These are phyloP conservation scores for Tricholoma matsutake DNA, from an alignment of 768 basidiomycete genomes.

Conservation along the genomic window DNA sequence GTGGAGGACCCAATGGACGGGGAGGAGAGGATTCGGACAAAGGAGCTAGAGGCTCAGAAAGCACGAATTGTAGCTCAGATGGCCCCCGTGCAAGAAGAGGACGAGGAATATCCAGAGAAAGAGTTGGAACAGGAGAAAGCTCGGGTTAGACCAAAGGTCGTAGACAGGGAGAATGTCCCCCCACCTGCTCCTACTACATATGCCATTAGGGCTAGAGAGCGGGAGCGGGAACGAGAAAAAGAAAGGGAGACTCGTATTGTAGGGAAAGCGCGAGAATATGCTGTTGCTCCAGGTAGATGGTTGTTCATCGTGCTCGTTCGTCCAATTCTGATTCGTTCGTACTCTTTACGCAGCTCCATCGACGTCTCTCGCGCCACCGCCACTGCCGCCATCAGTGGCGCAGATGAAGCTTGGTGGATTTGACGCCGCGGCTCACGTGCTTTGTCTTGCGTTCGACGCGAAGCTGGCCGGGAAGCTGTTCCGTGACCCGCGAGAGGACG, in stretches of 20 bases:
- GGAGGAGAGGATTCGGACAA: conserved; percentile 43
- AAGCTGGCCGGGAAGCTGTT: conserved; percentile 62
- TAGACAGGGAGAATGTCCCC: conserved; percentile 32
- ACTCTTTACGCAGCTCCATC: conserved; percentile 5
- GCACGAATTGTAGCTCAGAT: conserved; percentile 93
- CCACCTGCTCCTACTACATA: conserved; percentile 9
- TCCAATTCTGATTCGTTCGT: background rate
- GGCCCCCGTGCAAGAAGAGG: conserved; percentile 60
- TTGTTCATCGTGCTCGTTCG: background rate
- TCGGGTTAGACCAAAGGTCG: conserved; percentile 17
- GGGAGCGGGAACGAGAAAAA: conserved; percentile 12
- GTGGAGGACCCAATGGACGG: conserved; percentile 35
- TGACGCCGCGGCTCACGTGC: conserved; percentile 55
- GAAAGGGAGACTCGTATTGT: conserved; percentile 9
- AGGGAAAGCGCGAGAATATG: conserved; percentile 4
- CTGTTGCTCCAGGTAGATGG: conserved; percentile 5
- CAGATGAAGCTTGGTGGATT: conserved; percentile 47
- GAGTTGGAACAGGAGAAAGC: conserved; percentile 23
- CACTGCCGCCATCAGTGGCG: conserved; percentile 14
- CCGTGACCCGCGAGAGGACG: conserved; percentile 57
- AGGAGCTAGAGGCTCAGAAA: conserved; percentile 88
- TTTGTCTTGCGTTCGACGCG: conserved; percentile 65
- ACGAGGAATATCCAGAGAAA: conserved; percentile 29
- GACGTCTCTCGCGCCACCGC: conserved; percentile 13
- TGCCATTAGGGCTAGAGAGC: conserved; percentile 11